phyloP scores from a whole-genome alignment of 768 basidiomycete species.

The Rhizopogon salebrosus region DNA sequence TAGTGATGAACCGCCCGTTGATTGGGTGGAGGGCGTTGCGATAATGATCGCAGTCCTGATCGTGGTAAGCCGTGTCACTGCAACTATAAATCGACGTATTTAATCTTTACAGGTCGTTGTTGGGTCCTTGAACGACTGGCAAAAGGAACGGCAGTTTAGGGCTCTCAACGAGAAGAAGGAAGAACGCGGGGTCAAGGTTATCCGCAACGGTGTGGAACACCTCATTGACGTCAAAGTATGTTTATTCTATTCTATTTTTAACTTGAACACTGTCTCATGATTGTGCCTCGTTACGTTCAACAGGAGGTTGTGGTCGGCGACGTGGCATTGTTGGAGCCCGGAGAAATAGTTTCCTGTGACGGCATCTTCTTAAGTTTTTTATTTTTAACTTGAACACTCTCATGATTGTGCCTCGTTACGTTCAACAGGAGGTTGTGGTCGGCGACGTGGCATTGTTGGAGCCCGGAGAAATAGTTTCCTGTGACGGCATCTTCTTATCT shows the following conservation, averaged over 20 bases:
- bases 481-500: conserved; percentile 89
- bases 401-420: conserved; percentile 3
- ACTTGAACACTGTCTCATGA: not conserved
- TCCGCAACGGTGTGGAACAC: conserved; percentile 65
- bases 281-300: conserved; percentile 12
- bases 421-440: conserved; percentile 77
- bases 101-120: conserved; percentile 59
- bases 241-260: not conserved
- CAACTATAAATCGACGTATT: too few relatives aligned
- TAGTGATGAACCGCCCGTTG: conserved; percentile 66
- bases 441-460: conserved; percentile 90
- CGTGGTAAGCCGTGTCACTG: conserved; percentile 43
- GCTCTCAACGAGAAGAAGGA: conserved; percentile 92
- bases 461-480: conserved; percentile 93
- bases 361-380: conserved; percentile 92
- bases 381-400: too few relatives aligned
- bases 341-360: conserved; percentile 94
- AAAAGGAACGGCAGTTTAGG: conserved; percentile 96
- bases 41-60: conserved; percentile 73
- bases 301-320: conserved; percentile 94
- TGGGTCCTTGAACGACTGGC: conserved; percentile 95
- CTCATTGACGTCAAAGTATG: conserved; percentile 77
- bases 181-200: conserved; percentile 83
- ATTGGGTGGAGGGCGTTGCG: conserved; percentile 95
- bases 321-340: conserved; percentile 86